Percentiles rank a stretch among this genome's conserved stretches.
Evolutionary conservation across 768 basidiomycete species (phyloP).

Genomic region (Xerocomus brunneocitrinus): DNA sequence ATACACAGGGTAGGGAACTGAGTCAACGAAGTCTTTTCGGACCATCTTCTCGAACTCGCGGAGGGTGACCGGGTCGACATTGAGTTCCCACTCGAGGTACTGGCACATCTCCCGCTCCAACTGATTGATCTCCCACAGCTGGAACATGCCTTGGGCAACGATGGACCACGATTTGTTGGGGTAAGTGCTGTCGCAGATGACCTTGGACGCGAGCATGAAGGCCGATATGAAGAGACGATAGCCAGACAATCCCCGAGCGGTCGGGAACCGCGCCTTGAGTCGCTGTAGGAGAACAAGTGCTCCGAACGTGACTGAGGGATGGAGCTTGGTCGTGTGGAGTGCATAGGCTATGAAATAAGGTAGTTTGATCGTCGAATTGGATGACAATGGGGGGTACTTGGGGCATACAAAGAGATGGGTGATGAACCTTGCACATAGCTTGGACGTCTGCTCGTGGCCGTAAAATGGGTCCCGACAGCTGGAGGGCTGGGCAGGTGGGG

Average conservation of each 20-base stretch:
- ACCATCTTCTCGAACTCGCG: background rate
- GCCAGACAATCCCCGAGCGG: background rate
- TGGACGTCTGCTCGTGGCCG: conserved; percentile 71
- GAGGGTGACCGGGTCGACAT: conserved; percentile 61
- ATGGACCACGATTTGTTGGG: conserved; percentile 55
- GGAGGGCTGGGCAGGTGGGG: conserved; percentile 28
- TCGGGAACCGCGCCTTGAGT: background rate
- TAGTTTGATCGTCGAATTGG: too few species aligned
- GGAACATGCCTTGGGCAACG: conserved; percentile 85
- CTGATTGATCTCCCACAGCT: conserved; percentile 70
- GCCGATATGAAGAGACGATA: background rate
- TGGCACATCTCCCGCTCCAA: conserved; percentile 79
- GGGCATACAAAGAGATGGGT: conserved; percentile 84
- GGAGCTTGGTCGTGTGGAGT: background rate
- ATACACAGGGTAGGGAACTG: conserved; percentile 59
- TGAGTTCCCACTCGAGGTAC: conserved; percentile 90
- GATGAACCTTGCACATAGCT: conserved; percentile 73
- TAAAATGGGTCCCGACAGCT: conserved; percentile 27
- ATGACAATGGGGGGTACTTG: conserved; percentile 46
- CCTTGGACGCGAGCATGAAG: background rate
- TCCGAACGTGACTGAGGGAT: background rate
- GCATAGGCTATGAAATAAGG: too few species aligned
- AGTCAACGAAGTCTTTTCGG: too few species aligned
- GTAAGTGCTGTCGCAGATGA: background rate
- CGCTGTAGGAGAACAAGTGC: background rate